Conservation (phyloP, 306 rosid genomes). For the Vigna unguiculata region DNA sequence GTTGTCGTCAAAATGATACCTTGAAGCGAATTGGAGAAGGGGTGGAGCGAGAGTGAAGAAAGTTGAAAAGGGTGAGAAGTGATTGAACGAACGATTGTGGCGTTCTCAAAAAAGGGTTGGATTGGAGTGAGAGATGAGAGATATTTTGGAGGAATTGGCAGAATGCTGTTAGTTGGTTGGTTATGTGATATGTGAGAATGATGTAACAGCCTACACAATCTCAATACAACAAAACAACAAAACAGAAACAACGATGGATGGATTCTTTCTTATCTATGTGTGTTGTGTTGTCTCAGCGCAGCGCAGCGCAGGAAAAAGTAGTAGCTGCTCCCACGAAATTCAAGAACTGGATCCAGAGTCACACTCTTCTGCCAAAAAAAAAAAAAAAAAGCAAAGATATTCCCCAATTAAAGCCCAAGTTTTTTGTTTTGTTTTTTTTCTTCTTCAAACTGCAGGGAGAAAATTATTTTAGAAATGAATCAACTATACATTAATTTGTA, state of each 20-base stretch:
- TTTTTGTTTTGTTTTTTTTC: too few species aligned
- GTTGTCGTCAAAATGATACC: constrained; percentile 37
- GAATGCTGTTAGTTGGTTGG: constrained; percentile 42
- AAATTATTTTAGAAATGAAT: too few species aligned
- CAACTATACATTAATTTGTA: too few species aligned
- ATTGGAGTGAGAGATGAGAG: constrained; percentile 12
- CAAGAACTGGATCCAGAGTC: constrained; percentile 15
- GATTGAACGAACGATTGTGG: constrained; percentile 22
- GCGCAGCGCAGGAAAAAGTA: background rate
- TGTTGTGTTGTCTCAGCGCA: background rate
- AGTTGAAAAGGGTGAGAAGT: background rate
- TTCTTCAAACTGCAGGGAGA: background rate
- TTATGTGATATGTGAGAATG: constrained; percentile 35
- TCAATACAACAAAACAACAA: background rate
- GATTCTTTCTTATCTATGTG: constrained; percentile 4
- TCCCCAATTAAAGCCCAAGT: constrained; percentile 27
- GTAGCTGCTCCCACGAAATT: constrained; percentile 28
- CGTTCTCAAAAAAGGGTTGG: constrained; percentile 36
- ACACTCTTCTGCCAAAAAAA: background rate
- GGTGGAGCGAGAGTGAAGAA: background rate
- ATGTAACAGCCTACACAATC: background rate
- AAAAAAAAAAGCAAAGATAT: background rate
- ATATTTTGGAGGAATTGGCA: constrained; percentile 42
- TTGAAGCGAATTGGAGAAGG: constrained; percentile 25
- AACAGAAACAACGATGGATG: background rate